phyloP scores from a whole-genome alignment of 495 filamentous ascomycete genomes.

The Acidomyces sp. region DNA sequence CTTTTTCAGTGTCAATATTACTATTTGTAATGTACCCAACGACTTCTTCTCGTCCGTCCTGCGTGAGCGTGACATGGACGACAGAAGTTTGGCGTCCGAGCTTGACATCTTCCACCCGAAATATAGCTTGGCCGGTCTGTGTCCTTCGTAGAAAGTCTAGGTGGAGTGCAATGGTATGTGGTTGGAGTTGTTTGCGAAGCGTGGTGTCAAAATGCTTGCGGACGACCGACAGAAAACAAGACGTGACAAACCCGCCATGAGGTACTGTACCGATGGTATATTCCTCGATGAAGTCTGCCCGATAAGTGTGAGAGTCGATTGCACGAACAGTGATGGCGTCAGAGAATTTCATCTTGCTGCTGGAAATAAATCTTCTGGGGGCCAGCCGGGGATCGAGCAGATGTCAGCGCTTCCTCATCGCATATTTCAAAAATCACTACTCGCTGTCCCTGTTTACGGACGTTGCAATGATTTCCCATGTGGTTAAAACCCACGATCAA shows the following conservation, averaged over 20 bases:
- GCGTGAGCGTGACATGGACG: slow-evolving; percentile 53
- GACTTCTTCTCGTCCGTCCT: slow-evolving; percentile 45
- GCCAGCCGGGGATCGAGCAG: no score
- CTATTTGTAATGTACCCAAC: slow-evolving; percentile 57
- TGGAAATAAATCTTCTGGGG: background rate
- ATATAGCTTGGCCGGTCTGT: slow-evolving; percentile 43
- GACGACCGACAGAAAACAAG: slow-evolving; percentile 48
- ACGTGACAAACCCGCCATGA: slow-evolving; percentile 67
- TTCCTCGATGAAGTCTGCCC: slow-evolving; percentile 41
- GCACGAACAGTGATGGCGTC: slow-evolving; percentile 44
- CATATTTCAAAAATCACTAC: no score
- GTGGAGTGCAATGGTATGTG: slow-evolving; percentile 52
- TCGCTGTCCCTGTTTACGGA: no score
- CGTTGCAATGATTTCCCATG: no score
- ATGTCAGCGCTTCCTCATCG: no score
- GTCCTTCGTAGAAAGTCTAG: slow-evolving; percentile 63
- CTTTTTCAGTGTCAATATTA: slow-evolving; percentile 44
- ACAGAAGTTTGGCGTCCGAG: slow-evolving; percentile 55
- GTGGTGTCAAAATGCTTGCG: slow-evolving; percentile 51
- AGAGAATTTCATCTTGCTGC: slow-evolving; percentile 31
- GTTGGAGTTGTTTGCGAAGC: slow-evolving; percentile 46
- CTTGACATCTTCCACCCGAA: slow-evolving; percentile 60
- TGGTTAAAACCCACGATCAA: no score
- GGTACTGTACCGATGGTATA: slow-evolving; percentile 73
- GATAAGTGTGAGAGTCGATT: slow-evolving; percentile 50